Conservation (phyloP, 2,329 filamentous ascomycete species). For the Colletotrichum sansevieriae region DNA sequence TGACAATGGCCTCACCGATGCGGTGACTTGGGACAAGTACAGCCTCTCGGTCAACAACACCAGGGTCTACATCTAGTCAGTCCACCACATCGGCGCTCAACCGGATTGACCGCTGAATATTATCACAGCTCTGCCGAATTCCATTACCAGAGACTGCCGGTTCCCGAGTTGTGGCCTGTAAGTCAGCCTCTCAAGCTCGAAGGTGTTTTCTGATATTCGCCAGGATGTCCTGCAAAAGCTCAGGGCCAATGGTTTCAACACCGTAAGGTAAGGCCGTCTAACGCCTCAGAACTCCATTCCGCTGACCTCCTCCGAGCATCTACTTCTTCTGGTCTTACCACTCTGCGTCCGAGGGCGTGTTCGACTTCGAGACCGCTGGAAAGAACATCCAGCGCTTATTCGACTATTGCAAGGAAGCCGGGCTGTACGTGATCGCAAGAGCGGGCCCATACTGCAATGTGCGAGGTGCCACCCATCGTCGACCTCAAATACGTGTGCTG, state of each 20-base stretch:
- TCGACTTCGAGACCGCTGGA: constrained; percentile 68
- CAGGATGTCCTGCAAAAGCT: constrained; percentile 84
- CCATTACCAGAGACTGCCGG: constrained; percentile 71
- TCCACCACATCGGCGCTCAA: neutral
- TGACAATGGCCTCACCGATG: constrained; percentile 56
- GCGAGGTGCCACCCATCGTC: neutral
- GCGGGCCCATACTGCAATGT: constrained; percentile 83
- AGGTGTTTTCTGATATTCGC: neutral
- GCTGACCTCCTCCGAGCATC: constrained; percentile 60
- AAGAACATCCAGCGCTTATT: constrained; percentile 75
- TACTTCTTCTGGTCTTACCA: constrained; percentile 84
- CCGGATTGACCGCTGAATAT: constrained; percentile 73
- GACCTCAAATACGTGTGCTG: neutral
- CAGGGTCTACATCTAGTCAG: constrained; percentile 30
- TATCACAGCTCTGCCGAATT: constrained; percentile 76
- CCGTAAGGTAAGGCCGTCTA: constrained; percentile 70
- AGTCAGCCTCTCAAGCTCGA: neutral
- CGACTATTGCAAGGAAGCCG: constrained; percentile 77
- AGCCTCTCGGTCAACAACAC: constrained; percentile 77
- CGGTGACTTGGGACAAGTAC: constrained; percentile 78
- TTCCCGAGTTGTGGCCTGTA: constrained; percentile 67
- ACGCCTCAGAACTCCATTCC: neutral
- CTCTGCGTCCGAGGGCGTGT: constrained; percentile 78
- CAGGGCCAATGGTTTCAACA: constrained; percentile 83
- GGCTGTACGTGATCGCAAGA: constrained; percentile 81